Base-by-base conservation (phyloP, 495 filamentous ascomycete genomes). In the Cercophora newfieldiana region DNA sequence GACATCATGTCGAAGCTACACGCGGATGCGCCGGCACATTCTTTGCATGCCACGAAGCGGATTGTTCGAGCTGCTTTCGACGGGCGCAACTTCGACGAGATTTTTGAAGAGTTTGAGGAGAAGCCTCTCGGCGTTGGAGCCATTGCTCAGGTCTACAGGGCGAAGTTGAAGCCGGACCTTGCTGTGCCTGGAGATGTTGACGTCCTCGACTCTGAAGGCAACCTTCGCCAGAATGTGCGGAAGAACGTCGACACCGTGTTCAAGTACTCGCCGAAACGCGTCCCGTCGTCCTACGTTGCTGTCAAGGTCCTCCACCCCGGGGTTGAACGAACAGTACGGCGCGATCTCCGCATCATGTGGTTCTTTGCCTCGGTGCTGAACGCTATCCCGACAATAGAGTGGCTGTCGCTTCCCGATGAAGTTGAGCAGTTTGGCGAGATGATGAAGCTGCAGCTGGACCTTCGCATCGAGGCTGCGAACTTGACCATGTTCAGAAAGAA, bases 131-230 rank as follows among this genome's bases (percentile, higher is more conserved):
- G 96, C 14, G 94, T 97, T 3, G 96, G 96, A 24, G 95, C 96
- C 16, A 97, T 99, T 72, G 96, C 96, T 18, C 96, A 99, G 75
- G 96, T 97, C 12, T 99, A 99, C 81, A 96, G 90, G 73, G 96
- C 96, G 1, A 97, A 91, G 74, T 77, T 99, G 29, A 96, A 94
- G 68, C 87, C 90, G 1, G 88, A 91, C 59, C 81, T 97, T 62
- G 87, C 90, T 7, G 81, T 79, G 1, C 84, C 84, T 0, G 83
- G 84, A 25, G 89, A 91, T 64, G 74, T 81, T 1, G 82, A 86
- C 30, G 82, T 89, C 21, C 64, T 85, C 3, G 76, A 82, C 0
- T 74, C 79, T 37, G 72, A 76, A 19, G 77, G 79, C 0, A 88
- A 88, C 37, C 79, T 96, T 21, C 81, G 86, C 19, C 78, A 87